Percentiles rank a stretch among this genome's conserved stretches.
Evolutionary conservation across 345 rosid genomes (phyloP).

Genomic region (Tarenaya hassleriana): DNA sequence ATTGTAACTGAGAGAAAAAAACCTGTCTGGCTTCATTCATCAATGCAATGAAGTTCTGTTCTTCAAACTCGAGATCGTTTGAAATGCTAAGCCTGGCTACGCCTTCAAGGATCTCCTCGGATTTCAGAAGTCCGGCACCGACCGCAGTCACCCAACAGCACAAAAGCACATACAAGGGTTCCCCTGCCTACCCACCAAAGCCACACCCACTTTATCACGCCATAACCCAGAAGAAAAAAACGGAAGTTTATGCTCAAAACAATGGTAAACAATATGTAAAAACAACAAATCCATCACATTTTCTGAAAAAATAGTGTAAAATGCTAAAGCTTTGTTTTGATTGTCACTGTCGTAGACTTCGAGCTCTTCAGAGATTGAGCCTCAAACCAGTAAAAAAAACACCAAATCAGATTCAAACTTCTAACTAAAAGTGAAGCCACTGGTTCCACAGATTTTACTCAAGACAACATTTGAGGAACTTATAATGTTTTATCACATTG

Average conservation of each 20-base stretch:
- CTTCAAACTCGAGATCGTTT: constrained; percentile 83
- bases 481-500: too few relatives aligned
- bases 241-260: constrained; percentile 1
- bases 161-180: constrained; percentile 82
- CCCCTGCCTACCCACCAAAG: constrained; percentile 58
- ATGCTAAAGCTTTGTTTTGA: too few relatives aligned
- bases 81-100: constrained; percentile 76
- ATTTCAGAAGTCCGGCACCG: constrained; percentile 92
- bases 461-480: too few relatives aligned
- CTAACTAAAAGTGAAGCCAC: too few relatives aligned
- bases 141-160: constrained; percentile 96
- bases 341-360: too few relatives aligned
- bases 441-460: too few relatives aligned
- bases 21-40: constrained; percentile 92
- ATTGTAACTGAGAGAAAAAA: not conserved
- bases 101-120: constrained; percentile 85
- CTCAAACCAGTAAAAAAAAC: not conserved
- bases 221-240: not conserved
- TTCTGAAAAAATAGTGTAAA: too few relatives aligned
- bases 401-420: not conserved
- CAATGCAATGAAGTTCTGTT: constrained; percentile 70
- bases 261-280: not conserved
- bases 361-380: too few relatives aligned
- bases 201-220: constrained; percentile 9
- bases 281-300: too few relatives aligned